phyloP scores from a whole-genome alignment of 1,284 basidiomycete genomes.

The Coniferiporia weirii region DNA sequence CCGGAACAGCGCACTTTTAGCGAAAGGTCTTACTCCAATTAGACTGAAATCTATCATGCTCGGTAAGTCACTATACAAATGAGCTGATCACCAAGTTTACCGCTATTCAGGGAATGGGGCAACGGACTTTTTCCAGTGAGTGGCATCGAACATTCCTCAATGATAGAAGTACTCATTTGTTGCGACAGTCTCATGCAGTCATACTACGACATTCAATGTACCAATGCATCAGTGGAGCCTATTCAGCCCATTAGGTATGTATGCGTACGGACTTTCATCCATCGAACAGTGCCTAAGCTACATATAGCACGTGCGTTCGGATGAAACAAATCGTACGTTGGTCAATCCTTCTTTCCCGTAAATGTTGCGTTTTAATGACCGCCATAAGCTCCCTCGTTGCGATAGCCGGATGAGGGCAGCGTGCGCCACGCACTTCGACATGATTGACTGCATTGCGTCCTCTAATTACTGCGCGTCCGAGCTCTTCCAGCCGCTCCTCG shows the following conservation, averaged over 20 bases:
- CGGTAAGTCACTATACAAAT: slow-evolving; percentile 35
- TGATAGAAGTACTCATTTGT: not conserved
- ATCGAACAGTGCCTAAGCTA: not conserved
- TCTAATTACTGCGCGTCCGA: slow-evolving; percentile 21
- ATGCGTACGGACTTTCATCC: not conserved
- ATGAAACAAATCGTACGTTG: slow-evolving; percentile 40
- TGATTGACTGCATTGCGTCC: slow-evolving; percentile 24
- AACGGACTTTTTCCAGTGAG: slow-evolving; percentile 38
- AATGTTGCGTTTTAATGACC: slow-evolving; percentile 4
- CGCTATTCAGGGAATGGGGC: slow-evolving; percentile 47
- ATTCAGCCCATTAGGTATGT: slow-evolving; percentile 5
- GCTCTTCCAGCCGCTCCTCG: slow-evolving; percentile 20
- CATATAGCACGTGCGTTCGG: slow-evolving; percentile 33
- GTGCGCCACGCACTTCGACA: slow-evolving; percentile 25
- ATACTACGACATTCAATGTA: slow-evolving; percentile 12
- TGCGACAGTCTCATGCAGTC: slow-evolving; percentile 3
- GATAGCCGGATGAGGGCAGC: slow-evolving; percentile 37
- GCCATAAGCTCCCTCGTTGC: slow-evolving; percentile 40
- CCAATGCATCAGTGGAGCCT: not conserved
- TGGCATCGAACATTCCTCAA: slow-evolving; percentile 17
- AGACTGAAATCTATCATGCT: slow-evolving; percentile 80
- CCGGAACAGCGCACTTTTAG: slow-evolving; percentile 58
- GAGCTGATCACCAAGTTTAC: not conserved
- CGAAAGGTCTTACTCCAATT: slow-evolving; percentile 61
- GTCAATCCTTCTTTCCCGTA: not conserved